Base-by-base conservation (phyloP, 164 flowering plant species). In the Annona squamosa region DNA sequence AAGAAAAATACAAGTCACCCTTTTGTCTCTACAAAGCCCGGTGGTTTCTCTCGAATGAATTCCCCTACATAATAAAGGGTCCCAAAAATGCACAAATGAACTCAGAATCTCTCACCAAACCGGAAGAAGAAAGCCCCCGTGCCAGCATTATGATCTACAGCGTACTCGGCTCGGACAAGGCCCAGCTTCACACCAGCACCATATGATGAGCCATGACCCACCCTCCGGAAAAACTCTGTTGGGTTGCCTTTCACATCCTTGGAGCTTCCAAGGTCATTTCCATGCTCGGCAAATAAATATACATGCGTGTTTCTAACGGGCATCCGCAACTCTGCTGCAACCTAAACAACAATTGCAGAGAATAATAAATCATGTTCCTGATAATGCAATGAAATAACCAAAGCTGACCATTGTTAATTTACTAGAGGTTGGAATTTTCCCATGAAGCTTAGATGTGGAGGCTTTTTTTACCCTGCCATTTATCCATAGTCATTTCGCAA, bases 211-310 rank as follows among this genome's bases (percentile, higher is more conserved):
- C 99, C 99, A 18, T 86, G 79, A 17, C 99, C 99, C 86, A 86
- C 81, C 63, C 99, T 84, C 77, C 98, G 77, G 78, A 93, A 96
- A 52, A 91, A 97, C 81, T 90, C 96, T 1, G 99, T 96, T 41
- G 99, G 99, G 78, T 96, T 96, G 42, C 99, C 99, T 80, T 96
- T 93, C 9, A 96, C 92, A 72, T 92, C 94, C 82, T 90, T 93
- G n/a, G 99, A 96, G 77, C 91, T 92, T 71, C 97, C 97, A 44
- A 96, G 81, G 81, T 96, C 99, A 77, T 91, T 96, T 41, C 99
- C 98, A 75, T 96, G 99, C 74, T 96, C 99, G 1, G 83, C 98
- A 87, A 96, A 96, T 65, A 86, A 96, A 78, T 92, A 93, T 0
- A 90, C 85, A 45, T 96, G 97, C 1, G 97, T 93, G 59, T 83